Evolutionary conservation across 768 basidiomycete genomes (phyloP).

Genomic region (Pleurotus cornucopiae): DNA sequence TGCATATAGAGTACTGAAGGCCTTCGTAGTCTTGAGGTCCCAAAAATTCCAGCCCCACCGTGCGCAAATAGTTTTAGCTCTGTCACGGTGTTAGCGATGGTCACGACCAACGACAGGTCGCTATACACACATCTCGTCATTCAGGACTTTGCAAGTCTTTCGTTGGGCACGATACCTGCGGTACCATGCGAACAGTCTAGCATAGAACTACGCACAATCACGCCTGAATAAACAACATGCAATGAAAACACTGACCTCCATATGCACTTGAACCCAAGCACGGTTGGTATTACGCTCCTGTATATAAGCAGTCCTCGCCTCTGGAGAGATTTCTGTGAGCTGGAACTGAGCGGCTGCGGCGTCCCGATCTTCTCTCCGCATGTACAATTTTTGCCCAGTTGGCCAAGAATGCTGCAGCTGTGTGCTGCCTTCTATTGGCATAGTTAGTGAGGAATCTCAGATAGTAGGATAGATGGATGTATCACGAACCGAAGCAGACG

Average conservation of each 20-base stretch:
- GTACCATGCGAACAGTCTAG: conserved; percentile 19
- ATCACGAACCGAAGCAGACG: neutral
- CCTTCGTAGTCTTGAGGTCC: conserved; percentile 35
- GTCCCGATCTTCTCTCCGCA: neutral
- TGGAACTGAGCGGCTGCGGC: neutral
- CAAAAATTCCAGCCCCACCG: conserved; percentile 37
- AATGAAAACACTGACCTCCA: neutral
- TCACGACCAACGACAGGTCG: neutral
- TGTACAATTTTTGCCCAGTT: neutral
- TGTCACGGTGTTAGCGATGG: conserved; percentile 15
- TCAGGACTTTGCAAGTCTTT: conserved; percentile 1
- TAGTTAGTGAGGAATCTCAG: too few species aligned
- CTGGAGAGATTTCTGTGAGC: neutral
- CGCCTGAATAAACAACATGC: neutral
- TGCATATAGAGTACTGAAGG: conserved; percentile 34
- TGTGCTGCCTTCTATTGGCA: too few species aligned
- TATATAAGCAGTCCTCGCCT: too few species aligned
- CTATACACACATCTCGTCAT: conserved; percentile 18
- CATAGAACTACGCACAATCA: conserved; percentile 17
- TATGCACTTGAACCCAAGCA: neutral
- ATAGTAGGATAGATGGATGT: neutral
- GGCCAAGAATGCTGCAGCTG: neutral
- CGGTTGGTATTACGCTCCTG: neutral
- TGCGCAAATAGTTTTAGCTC: conserved; percentile 28
- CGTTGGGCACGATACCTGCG: neutral